A percentile compares a stretch with the other conserved stretches of the same genome.
These are phyloP conservation scores for Filobasidium floriforme DNA, from an alignment of 768 basidiomycete species.

Conservation along the genomic window DNA sequence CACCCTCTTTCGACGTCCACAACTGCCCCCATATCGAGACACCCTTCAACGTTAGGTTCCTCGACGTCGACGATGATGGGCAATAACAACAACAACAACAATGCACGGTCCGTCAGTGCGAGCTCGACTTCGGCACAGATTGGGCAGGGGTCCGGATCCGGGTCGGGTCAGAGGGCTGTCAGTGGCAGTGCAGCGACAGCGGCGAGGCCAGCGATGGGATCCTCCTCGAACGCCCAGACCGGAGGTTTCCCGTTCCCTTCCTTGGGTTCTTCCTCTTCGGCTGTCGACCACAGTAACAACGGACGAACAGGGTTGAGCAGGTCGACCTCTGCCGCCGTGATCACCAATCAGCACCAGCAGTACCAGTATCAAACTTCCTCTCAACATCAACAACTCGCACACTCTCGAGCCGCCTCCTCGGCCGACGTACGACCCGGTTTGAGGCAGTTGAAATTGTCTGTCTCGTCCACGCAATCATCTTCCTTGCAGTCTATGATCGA, in stretches of 20 bases:
- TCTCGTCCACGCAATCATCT: background rate
- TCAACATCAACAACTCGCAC: background rate
- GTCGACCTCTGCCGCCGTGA: background rate
- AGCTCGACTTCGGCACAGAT: slow-evolving; percentile 7
- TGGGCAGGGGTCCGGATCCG: background rate
- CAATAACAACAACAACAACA: background rate
- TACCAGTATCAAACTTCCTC: too few relatives aligned
- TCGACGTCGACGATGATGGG: background rate
- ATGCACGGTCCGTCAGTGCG: background rate
- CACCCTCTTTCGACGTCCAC: slow-evolving; percentile 5
- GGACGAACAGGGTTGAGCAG: background rate
- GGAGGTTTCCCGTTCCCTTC: background rate
- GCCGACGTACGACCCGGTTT: background rate
- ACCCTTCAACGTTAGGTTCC: background rate
- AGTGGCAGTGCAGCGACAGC: background rate
- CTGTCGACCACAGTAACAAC: too few relatives aligned
- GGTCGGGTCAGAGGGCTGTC: background rate
- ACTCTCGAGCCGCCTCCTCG: background rate
- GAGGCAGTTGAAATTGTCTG: background rate
- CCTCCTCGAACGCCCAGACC: background rate
- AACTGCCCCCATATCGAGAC: background rate
- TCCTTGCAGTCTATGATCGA: background rate
- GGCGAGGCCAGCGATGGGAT: background rate
- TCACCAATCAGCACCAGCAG: background rate
- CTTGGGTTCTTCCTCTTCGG: background rate